Conservation (phyloP, 768 basidiomycete genomes). For the Guyanaporus albipodus region DNA sequence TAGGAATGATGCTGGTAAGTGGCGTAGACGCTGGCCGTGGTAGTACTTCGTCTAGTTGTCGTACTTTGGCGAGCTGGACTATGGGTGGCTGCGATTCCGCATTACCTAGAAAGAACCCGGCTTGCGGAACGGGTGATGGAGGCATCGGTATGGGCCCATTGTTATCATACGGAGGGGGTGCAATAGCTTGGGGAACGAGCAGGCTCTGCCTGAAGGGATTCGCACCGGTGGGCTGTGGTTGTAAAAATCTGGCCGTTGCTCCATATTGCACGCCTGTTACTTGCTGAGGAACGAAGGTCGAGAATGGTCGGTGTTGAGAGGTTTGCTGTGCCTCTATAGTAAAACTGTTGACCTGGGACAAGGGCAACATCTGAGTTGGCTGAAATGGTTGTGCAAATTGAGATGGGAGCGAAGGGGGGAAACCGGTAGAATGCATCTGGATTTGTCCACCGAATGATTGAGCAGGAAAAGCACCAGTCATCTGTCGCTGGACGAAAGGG, state of each 20-base stretch:
- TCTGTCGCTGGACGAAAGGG: conserved; percentile 68
- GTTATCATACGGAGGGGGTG: conserved; percentile 44
- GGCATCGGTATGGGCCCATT: conserved; percentile 18
- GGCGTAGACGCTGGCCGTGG: conserved; percentile 73
- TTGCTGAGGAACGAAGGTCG: conserved; percentile 55
- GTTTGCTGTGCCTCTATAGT: conserved; percentile 35
- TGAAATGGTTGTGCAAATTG: conserved; percentile 32
- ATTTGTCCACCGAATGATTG: conserved; percentile 45
- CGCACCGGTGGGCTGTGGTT: conserved; percentile 52
- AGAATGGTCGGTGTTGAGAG: conserved; percentile 50
- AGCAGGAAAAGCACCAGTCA: conserved; percentile 41
- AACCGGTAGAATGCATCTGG: conserved; percentile 56
- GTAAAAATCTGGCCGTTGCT: conserved; percentile 48
- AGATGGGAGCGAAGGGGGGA: conserved; percentile 40
- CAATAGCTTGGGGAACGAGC: conserved; percentile 61
- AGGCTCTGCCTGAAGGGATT: conserved; percentile 87
- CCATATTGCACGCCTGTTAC: conserved; percentile 39
- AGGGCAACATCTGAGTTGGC: conserved; percentile 6
- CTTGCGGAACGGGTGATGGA: conserved; percentile 6
- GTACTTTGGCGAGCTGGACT: conserved; percentile 6
- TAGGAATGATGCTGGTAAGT: conserved; percentile 39
- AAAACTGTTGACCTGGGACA: conserved; percentile 15
- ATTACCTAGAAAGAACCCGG: conserved; percentile 6
- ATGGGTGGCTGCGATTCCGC: conserved; percentile 14
- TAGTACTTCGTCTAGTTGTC: conserved; percentile 33